These are phyloP conservation scores for Sicyos edulis DNA, from an alignment of 306 rosid species.

Conservation along the genomic window DNA sequence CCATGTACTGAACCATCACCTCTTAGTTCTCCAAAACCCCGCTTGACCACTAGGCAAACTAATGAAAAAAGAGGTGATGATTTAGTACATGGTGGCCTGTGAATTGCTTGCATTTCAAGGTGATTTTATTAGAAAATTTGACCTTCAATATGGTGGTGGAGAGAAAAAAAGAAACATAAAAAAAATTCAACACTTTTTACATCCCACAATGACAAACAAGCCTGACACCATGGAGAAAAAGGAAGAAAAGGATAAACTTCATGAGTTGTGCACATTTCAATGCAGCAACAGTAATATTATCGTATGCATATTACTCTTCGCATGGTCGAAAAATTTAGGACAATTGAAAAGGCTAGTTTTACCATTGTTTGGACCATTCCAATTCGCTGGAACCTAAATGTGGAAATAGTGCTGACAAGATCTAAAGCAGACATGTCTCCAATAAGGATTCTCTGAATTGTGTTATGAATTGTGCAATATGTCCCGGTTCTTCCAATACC, in stretches of 20 bases:
- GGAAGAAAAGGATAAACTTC: background rate
- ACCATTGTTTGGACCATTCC: slow-evolving; percentile 98
- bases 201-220: background rate
- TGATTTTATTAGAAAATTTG: background rate
- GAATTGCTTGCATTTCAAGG: background rate
- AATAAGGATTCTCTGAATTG: slow-evolving; percentile 77
- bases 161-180: background rate
- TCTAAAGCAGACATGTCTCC: slow-evolving; percentile 89
- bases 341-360: background rate
- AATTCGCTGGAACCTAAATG: slow-evolving; percentile 79
- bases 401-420: slow-evolving; percentile 53
- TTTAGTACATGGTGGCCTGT: too few species aligned
- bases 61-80: too few species aligned
- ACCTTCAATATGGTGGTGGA: background rate
- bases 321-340: background rate
- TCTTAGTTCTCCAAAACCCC: too few species aligned
- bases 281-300: background rate
- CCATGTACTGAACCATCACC: too few species aligned
- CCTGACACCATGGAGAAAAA: background rate
- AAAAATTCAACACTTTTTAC: background rate
- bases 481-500: slow-evolving; percentile 97
- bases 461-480: slow-evolving; percentile 82
- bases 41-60: too few species aligned
- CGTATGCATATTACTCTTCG: background rate
- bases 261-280: background rate